Evolutionary conservation across 2,329 filamentous ascomycete species (phyloP), one percentile per base, ranked within the genome.

Genomic region (Epichloe festucae): DNA sequence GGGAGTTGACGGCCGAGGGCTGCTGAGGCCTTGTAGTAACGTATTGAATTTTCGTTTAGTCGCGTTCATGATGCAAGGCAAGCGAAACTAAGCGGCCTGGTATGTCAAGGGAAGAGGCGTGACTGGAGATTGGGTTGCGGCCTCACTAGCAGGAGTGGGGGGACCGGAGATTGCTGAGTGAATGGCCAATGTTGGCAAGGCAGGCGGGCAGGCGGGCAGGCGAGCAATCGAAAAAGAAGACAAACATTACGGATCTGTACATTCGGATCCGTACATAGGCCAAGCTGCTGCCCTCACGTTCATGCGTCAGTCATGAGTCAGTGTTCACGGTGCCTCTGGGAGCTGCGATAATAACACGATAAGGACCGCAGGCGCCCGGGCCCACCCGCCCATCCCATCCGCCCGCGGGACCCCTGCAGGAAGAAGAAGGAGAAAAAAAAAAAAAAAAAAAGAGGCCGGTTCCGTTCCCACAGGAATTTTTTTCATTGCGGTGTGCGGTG

Each of bases 1-100:
- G 39, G 54, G 35, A 21, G 52, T 44, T 14, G 54, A 48, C 6
- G 56, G 48, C n/a, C 57, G 57, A 3, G 65, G 58, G 41, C 70
- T 78, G 60, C 78, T 78, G 59, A 84, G 74, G 57, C 79, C 73
- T 63, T 89, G 85, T 31, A 90, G 73, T 15, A 89, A 75, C 60
- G 78, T 77, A 67, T 89, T 85, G 71, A 90, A 89, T 67, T 90
- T 90, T 59, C 87, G 78, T 70, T 90, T 91, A n/a, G 84, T 87
- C 23, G 84, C 79, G 63, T 86, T 86, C 73, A 89, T 86, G 56
- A 54, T 70, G 39, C 46, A 48, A 48, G 15, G 36, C 6, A 10
- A 39, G 41, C 46, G 14, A 27, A 41, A 42, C 11, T 17, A 23
- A 27, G 41, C 31, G 14, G 17, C 40, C 31, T 40, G 12, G 40